Evolutionary conservation across 345 rosid genomes (phyloP).

Genomic region (Citrus unshiu): DNA sequence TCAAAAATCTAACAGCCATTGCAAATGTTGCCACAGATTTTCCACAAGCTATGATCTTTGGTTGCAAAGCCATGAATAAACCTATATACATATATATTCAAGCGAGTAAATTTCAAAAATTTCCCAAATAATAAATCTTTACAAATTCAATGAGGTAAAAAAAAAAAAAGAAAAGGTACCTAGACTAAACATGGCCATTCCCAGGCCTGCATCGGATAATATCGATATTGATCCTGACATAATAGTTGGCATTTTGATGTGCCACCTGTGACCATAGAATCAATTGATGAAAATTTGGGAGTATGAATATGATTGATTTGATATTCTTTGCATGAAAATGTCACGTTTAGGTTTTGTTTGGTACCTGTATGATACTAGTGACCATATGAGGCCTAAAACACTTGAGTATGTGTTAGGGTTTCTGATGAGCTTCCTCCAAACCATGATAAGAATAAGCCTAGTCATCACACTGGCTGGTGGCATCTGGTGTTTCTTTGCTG

Average conservation of each 20-base stretch:
- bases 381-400: constrained; percentile 23
- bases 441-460: constrained; percentile 25
- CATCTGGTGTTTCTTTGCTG: constrained; percentile 16
- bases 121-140: no score
- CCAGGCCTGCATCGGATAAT: constrained; percentile 27
- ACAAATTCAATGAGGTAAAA: background rate
- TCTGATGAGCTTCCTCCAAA: constrained; percentile 32
- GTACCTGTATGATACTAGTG: constrained; percentile 26
- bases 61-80: constrained; percentile 27
- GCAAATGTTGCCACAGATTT: constrained; percentile 19
- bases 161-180: background rate
- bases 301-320: background rate
- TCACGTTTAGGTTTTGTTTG: background rate
- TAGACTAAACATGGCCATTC: constrained; percentile 30
- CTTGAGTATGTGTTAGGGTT: constrained; percentile 31
- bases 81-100: background rate
- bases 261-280: constrained; percentile 4
- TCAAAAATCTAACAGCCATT: constrained; percentile 25
- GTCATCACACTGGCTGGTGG: constrained; percentile 31
- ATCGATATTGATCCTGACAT: constrained; percentile 20
- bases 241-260: constrained; percentile 25
- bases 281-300: background rate
- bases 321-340: background rate
- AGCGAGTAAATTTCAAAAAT: no score
- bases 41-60: constrained; percentile 27